Evolutionary conservation across 345 rosid species (phyloP).

Genomic region (Salix viminalis): DNA sequence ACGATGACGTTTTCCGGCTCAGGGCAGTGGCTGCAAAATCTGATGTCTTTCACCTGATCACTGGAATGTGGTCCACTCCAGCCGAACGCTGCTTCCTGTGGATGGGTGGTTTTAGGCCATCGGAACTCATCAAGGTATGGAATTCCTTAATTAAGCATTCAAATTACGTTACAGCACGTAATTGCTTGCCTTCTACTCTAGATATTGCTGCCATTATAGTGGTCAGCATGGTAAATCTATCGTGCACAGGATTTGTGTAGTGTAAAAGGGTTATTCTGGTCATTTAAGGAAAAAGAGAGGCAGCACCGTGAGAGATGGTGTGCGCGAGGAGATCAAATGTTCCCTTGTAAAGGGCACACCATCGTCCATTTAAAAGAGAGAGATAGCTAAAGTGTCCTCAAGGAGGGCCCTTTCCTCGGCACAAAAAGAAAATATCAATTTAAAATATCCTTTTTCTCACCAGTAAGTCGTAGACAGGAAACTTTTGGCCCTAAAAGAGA

Average conservation of each 20-base stretch:
- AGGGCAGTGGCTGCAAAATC: slow-evolving; percentile 65
- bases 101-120: slow-evolving; percentile 97
- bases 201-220: not conserved
- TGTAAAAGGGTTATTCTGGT: not conserved
- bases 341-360: slow-evolving; percentile 10
- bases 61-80: slow-evolving; percentile 84
- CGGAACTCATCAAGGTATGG: slow-evolving; percentile 84
- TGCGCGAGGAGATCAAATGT: not conserved
- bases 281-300: not conserved
- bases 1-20: slow-evolving; percentile 77
- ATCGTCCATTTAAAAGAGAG: slow-evolving; percentile 6
- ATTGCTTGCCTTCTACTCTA: not conserved
- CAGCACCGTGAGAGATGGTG: not conserved
- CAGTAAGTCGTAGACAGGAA: not conserved
- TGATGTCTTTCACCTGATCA: slow-evolving; percentile 80
- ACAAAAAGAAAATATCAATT: not conserved
- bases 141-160: not conserved
- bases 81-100: slow-evolving; percentile 97
- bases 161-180: not conserved
- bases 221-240: not conserved
- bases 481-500: not conserved
- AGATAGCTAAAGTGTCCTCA: not conserved
- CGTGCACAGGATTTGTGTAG: not conserved
- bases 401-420: not conserved
- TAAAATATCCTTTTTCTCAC: not conserved